These are phyloP conservation scores for Hypoxylon cercidicola DNA, from an alignment of 495 filamentous ascomycete species.

Conservation along the genomic window DNA sequence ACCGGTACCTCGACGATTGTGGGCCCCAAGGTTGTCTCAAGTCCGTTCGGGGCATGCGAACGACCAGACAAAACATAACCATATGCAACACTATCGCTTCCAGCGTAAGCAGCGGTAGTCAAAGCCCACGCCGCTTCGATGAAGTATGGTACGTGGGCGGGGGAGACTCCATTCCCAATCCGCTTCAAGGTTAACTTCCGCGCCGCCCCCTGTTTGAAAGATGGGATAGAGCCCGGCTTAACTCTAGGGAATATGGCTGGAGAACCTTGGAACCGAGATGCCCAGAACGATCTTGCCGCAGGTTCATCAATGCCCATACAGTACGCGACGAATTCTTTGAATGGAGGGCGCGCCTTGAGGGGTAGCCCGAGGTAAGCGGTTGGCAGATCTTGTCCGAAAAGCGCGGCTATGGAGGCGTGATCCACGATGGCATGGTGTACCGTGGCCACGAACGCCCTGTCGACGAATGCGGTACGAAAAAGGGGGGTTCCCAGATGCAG, in stretches of 20 bases:
- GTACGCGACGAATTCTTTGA: constrained; percentile 16
- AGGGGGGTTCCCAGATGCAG: constrained; percentile 2
- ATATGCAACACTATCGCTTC: constrained; percentile 13
- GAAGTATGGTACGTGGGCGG: constrained; percentile 9
- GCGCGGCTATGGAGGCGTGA: neutral
- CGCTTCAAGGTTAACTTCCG: neutral
- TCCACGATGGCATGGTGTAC: constrained; percentile 21
- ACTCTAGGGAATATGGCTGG: constrained; percentile 20
- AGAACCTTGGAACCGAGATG: constrained; percentile 12
- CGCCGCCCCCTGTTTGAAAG: neutral
- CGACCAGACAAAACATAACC: constrained; percentile 17
- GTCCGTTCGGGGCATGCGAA: constrained; percentile 2
- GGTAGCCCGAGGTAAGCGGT: constrained; percentile 6
- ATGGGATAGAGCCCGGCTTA: neutral
- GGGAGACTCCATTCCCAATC: neutral
- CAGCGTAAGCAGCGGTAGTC: constrained; percentile 9
- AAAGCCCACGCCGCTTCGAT: constrained; percentile 20
- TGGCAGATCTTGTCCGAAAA: constrained; percentile 4
- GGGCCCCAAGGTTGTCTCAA: constrained; percentile 8
- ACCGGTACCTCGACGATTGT: constrained; percentile 15
- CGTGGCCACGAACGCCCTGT: constrained; percentile 9
- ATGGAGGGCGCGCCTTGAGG: constrained; percentile 4
- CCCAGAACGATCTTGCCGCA: constrained; percentile 16
- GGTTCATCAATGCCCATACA: constrained; percentile 7
- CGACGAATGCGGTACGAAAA: constrained; percentile 12